phyloP scores from a whole-genome alignment of 1,139 yeast species.

The Magnusiomyces ingens region DNA sequence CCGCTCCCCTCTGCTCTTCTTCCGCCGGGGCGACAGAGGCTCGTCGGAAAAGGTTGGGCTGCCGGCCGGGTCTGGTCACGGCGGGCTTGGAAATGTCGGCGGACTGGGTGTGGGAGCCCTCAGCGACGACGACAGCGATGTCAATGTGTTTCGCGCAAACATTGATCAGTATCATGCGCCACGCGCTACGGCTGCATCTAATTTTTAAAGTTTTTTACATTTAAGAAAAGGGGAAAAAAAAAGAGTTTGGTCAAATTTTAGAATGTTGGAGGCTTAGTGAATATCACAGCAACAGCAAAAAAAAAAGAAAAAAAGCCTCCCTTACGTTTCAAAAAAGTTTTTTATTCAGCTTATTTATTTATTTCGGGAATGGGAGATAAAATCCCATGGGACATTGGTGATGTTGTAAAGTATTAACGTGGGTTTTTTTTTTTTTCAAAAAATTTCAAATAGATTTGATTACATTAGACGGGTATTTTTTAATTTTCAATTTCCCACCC shows the following conservation, averaged over 20 bases:
- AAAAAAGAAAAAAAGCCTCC: not conserved
- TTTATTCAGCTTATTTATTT: not conserved
- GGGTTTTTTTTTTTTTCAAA: not conserved
- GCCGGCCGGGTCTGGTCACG: not conserved
- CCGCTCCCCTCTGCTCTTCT: not conserved
- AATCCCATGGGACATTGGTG: not conserved
- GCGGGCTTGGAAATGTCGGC: not conserved
- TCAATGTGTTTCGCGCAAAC: constrained; percentile 34
- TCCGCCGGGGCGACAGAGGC: not conserved
- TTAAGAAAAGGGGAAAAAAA: not conserved
- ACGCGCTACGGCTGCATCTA: constrained; percentile 31
- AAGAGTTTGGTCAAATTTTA: not conserved
- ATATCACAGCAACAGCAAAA: not conserved
- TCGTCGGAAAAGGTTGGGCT: not conserved
- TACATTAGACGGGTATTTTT: not conserved
- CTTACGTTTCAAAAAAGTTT: not conserved
- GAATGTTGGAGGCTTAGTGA: not conserved
- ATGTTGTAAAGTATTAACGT: not conserved
- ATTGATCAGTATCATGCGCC: constrained; percentile 35
- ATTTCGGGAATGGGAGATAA: no score
- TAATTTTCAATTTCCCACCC: no score
- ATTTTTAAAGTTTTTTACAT: constrained; percentile 23
- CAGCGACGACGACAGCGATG: constrained; percentile 13
- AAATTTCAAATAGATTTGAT: no score
- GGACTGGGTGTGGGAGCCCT: constrained; percentile 6